Base-by-base conservation (phyloP, 208 protist genomes). In the Trypanosoma platydactyli region DNA sequence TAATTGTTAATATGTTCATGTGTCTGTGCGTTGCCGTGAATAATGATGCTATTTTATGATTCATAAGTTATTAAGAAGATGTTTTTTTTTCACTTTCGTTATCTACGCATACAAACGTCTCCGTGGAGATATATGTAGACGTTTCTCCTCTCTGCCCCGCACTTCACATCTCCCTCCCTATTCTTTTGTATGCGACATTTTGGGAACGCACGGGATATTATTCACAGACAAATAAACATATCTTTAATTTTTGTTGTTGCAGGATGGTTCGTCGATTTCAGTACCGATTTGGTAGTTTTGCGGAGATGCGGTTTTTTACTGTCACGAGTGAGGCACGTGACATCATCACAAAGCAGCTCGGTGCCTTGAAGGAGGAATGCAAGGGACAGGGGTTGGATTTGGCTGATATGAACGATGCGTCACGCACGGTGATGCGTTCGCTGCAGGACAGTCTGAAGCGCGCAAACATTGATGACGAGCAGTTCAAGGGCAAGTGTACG, bases 401-500 rank as follows among this genome's bases (percentile, higher is more conserved):
- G 18, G 85, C 79, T 0, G 91, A 96, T 64, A 96, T 96, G 91
- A 74, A 71, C 16, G 91, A 94, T n/a, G 81, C 91, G 18, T 83
- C 86, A 27, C 86, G 86, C 30, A 74, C 76, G 0, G 87, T 79
- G 6, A 68, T 80, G 22, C 75, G 75, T 20, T 68, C 73, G 18
- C 64, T 96, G 5, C 84, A 92, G 51, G 84, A 94, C 9, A 73
- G 62, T 0, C 45, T 75, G 35, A 79, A 75, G 38, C 79, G 75
- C 38, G 61, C 69, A 16, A 66, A 64, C 0, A 44, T 93, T 1
- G 82, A 89, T 0, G 86, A 96, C 56, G 81, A 71, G 29, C 53
- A 85, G 46, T 89, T 93, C 64, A 92, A 84, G 52, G 86, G 83
- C 5, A 94, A 94, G 51, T 72, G 77, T 41, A 68, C 73, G 0